These are phyloP conservation scores for Cenchrus americanus DNA, from an alignment of 176 grass and related monocot genomes.

Conservation along the genomic window DNA sequence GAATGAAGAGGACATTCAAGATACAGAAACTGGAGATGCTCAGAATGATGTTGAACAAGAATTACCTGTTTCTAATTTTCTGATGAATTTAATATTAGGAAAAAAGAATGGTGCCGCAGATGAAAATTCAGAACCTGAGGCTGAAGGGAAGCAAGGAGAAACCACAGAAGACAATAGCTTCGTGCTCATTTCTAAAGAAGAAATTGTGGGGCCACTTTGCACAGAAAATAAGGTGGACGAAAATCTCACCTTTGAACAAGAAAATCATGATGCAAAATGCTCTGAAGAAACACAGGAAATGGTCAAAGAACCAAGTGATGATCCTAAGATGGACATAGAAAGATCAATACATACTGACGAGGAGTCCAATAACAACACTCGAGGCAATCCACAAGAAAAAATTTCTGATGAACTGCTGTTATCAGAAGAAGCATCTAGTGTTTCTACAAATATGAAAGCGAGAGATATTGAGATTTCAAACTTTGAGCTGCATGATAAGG, in stretches of 20 bases:
- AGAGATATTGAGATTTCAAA: constrained; percentile 31
- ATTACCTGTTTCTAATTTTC: constrained; percentile 62
- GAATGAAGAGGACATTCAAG: constrained; percentile 29
- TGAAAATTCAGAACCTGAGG: constrained; percentile 30
- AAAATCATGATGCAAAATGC: constrained; percentile 39
- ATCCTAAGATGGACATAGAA: constrained; percentile 31
- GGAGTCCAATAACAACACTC: constrained; percentile 31
- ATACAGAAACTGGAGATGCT: constrained; percentile 20
- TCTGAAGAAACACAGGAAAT: constrained; percentile 45
- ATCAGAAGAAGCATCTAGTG: constrained; percentile 27
- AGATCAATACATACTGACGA: constrained; percentile 39
- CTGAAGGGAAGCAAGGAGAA: constrained; percentile 56
- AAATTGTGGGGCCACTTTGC: constrained; percentile 26
- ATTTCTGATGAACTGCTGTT: constrained; percentile 39
- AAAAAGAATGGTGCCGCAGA: constrained; percentile 44
- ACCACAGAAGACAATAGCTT: constrained; percentile 13
- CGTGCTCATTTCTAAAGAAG: constrained; percentile 36
- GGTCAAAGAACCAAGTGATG: constrained; percentile 32
- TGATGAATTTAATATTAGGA: constrained; percentile 66
- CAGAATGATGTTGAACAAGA: constrained; percentile 58
- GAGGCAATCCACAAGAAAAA: constrained; percentile 37
- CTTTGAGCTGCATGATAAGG: constrained; percentile 2
- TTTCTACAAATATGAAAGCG: constrained; percentile 30
- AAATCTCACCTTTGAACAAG: constrained; percentile 33
- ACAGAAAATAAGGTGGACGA: constrained; percentile 39